A percentile compares a stretch with the other conserved stretches of the same genome.
Conservation (phyloP, 352 stramenopile species). For the Hyaloperonospora brassicae region DNA sequence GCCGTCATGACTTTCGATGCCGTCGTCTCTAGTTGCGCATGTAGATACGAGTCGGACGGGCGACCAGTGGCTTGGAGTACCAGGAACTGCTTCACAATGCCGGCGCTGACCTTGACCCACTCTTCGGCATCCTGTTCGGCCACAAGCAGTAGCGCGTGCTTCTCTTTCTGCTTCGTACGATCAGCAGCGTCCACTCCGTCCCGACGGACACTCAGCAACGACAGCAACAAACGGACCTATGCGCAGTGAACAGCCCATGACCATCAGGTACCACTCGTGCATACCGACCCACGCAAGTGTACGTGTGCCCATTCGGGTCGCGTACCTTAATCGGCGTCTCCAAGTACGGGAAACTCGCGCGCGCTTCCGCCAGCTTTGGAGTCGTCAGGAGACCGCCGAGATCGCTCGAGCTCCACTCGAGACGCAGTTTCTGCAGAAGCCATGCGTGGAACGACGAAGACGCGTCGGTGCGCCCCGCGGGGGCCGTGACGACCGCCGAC, state of each 20-base stretch:
- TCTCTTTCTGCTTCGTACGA: conserved; percentile 32
- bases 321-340: conserved; percentile 61
- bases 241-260: neutral
- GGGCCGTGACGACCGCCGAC: conserved; percentile 13
- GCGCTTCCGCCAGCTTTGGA: conserved; percentile 48
- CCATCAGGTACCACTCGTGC: neutral
- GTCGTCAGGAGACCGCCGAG: conserved; percentile 52
- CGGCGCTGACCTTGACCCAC: conserved; percentile 58
- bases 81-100: conserved; percentile 66
- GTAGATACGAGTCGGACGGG: conserved; percentile 53
- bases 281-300: neutral
- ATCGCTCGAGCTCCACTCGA: conserved; percentile 69
- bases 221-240: conserved; percentile 51
- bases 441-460: conserved; percentile 46
- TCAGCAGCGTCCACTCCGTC: conserved; percentile 36
- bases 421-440: conserved; percentile 68
- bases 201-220: conserved; percentile 51
- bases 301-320: neutral
- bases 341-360: conserved; percentile 48
- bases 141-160: conserved; percentile 41
- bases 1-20: conserved; percentile 36
- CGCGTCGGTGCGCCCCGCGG: conserved; percentile 4
- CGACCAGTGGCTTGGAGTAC: conserved; percentile 34
- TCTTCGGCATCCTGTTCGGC: conserved; percentile 59
- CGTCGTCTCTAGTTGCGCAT: conserved; percentile 42